Conservation (phyloP, 2,329 filamentous ascomycete genomes). For the Pezicula rhizophila region DNA sequence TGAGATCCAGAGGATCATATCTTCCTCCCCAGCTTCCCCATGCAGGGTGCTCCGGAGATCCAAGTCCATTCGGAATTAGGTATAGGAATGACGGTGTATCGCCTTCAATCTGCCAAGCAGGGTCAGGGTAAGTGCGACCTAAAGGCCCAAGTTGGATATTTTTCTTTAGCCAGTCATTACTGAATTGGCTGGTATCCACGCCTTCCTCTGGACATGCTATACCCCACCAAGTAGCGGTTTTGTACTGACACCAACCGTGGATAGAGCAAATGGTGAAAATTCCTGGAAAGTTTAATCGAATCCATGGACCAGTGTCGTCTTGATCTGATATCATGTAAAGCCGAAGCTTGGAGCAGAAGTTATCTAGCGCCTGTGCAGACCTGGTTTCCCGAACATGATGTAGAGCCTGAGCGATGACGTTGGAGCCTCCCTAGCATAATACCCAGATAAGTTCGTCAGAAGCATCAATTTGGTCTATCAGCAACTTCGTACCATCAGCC, state of each 20-base stretch:
- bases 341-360: slow-evolving; percentile 30
- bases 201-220: slow-evolving; percentile 40
- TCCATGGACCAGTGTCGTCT: slow-evolving; percentile 41
- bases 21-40: slow-evolving; percentile 35
- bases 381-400: slow-evolving; percentile 27
- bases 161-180: slow-evolving; percentile 35
- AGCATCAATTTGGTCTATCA: slow-evolving; percentile 30
- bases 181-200: slow-evolving; percentile 34
- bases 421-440: slow-evolving; percentile 40
- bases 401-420: slow-evolving; percentile 36
- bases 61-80: slow-evolving; percentile 33
- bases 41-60: slow-evolving; percentile 27
- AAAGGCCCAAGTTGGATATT: slow-evolving; percentile 41
- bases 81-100: slow-evolving; percentile 33
- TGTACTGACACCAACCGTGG: slow-evolving; percentile 41
- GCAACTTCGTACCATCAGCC: slow-evolving; percentile 32
- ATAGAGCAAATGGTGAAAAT: slow-evolving; percentile 40
- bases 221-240: slow-evolving; percentile 38
- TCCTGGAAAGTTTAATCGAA: slow-evolving; percentile 37
- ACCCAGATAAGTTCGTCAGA: slow-evolving; percentile 36
- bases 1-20: slow-evolving; percentile 20
- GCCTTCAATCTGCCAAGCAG: slow-evolving; percentile 38
- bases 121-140: slow-evolving; percentile 30
- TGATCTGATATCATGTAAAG: slow-evolving; percentile 43
- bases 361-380: slow-evolving; percentile 19